Conservation (phyloP, 2,329 filamentous ascomycete genomes). For the Clarireedia hainanense region DNA sequence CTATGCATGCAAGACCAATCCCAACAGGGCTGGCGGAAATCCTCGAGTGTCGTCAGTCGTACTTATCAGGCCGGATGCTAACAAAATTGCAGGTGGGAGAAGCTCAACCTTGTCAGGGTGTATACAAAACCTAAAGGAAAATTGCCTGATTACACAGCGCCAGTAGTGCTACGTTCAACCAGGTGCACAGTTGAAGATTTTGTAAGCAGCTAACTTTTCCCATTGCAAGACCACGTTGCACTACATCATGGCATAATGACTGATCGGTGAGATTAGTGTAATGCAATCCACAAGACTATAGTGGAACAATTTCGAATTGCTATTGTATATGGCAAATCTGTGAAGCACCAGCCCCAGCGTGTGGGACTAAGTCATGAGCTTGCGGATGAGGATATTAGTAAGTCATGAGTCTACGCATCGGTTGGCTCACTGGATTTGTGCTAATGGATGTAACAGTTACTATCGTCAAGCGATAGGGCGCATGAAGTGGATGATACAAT, state of each 20-base stretch:
- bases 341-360: conserved; percentile 96
- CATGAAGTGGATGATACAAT: background rate
- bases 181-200: conserved; percentile 95
- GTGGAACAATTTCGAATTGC: conserved; percentile 92
- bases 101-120: conserved; percentile 80
- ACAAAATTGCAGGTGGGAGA: conserved; percentile 63
- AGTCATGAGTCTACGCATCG: conserved; percentile 7
- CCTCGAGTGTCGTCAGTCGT: background rate
- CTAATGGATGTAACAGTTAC: conserved; percentile 36
- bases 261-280: conserved; percentile 57
- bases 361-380: conserved; percentile 88
- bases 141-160: conserved; percentile 83
- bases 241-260: background rate
- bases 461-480: conserved; percentile 56
- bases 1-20: background rate
- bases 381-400: conserved; percentile 86
- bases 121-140: conserved; percentile 98
- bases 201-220: conserved; percentile 48
- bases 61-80: conserved; percentile 10
- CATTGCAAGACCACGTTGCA: conserved; percentile 1
- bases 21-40: background rate
- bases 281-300: conserved; percentile 93
- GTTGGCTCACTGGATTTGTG: background rate
- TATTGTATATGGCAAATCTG: conserved; percentile 93
- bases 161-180: conserved; percentile 77